Conservation (phyloP, 1,139 yeast genomes). For the Chernovozyma sophiae-reginae region DNA sequence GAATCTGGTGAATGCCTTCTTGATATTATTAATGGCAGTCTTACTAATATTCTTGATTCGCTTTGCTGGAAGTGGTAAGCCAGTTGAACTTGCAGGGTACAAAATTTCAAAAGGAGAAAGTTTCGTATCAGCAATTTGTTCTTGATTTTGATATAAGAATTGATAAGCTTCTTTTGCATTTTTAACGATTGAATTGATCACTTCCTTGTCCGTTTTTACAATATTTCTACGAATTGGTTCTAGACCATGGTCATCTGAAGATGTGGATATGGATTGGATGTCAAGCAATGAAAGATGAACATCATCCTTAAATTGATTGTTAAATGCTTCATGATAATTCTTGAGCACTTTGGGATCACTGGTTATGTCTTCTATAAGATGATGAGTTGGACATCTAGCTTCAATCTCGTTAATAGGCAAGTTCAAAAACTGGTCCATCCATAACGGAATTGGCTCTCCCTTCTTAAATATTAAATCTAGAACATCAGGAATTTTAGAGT, state of each 20-base stretch:
- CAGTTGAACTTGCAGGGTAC: conserved; percentile 30
- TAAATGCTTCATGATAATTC: not conserved
- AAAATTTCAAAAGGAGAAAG: conserved; percentile 29
- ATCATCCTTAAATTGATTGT: not conserved
- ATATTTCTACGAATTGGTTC: not conserved
- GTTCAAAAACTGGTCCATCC: conserved; percentile 21
- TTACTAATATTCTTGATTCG: conserved; percentile 24
- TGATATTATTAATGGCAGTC: conserved; percentile 22
- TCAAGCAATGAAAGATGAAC: not conserved
- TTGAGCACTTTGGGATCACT: conserved; percentile 9
- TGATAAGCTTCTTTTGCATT: not conserved
- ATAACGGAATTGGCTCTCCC: conserved; percentile 11
- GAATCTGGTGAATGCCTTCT: conserved; percentile 13
- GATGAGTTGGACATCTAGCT: conserved; percentile 33
- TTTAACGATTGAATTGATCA: not conserved
- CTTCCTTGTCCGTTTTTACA: not conserved
- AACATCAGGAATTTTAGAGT: conserved; percentile 18
- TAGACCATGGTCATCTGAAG: too few species aligned
- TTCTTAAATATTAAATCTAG: conserved; percentile 28
- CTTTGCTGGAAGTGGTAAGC: conserved; percentile 27
- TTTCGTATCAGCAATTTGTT: conserved; percentile 19
- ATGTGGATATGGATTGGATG: not conserved
- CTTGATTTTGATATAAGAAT: conserved; percentile 11
- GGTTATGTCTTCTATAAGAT: conserved; percentile 30
- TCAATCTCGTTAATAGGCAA: conserved; percentile 15